Evolutionary conservation across 2,329 filamentous ascomycete species (phyloP).

Genomic region (Xylaria sp.): DNA sequence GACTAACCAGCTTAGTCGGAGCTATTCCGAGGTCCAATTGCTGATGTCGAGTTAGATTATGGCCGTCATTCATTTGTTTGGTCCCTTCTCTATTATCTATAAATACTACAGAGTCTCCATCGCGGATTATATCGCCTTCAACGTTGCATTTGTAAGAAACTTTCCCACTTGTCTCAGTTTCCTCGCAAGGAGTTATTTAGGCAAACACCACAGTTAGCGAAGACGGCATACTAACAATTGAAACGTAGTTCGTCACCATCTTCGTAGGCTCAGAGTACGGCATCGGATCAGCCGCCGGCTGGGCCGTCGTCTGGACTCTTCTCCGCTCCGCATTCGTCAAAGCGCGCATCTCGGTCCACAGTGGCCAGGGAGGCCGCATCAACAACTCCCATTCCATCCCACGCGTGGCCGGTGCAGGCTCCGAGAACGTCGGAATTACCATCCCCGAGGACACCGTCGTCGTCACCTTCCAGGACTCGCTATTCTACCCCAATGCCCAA

Average conservation of each 20-base stretch:
- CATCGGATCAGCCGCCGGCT: constrained; percentile 68
- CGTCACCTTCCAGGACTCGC: constrained; percentile 65
- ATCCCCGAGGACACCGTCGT: constrained; percentile 62
- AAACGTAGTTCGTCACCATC: constrained; percentile 64
- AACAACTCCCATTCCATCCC: constrained; percentile 44
- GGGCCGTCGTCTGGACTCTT: constrained; percentile 70
- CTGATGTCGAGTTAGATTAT: constrained; percentile 58
- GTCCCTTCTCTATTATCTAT: constrained; percentile 68
- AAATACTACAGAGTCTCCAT: constrained; percentile 72
- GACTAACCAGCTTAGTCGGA: constrained; percentile 13
- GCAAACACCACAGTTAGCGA: not conserved
- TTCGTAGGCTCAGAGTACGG: constrained; percentile 70
- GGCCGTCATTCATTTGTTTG: constrained; percentile 70
- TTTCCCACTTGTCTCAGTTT: not conserved
- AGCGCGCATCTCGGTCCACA: constrained; percentile 30
- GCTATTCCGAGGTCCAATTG: not conserved
- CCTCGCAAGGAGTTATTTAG: not conserved
- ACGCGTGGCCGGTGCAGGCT: constrained; percentile 13
- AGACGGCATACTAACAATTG: not conserved
- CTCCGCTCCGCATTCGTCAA: constrained; percentile 65
- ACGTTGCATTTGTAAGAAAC: constrained; percentile 63
- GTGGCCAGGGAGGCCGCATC: constrained; percentile 16
- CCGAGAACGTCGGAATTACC: constrained; percentile 42
- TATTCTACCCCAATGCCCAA: constrained; percentile 71
- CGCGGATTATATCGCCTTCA: constrained; percentile 70